A percentile compares a stretch with the other conserved stretches of the same genome.
phyloP scores from a whole-genome alignment of 1,284 basidiomycete genomes.

The Lentinula novae-zelandiae region DNA sequence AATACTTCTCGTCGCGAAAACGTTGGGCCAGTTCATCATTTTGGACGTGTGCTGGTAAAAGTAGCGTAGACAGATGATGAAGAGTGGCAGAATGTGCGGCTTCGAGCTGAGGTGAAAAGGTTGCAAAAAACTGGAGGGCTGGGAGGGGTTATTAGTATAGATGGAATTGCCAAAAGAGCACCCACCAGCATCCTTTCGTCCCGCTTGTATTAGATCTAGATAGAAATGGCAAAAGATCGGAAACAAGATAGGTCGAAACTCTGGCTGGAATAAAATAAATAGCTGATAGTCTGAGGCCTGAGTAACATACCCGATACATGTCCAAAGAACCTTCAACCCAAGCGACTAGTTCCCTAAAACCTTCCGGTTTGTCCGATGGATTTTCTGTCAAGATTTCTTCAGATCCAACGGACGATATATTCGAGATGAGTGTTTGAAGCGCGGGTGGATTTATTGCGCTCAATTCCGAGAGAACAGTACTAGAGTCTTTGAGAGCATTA shows the following conservation, averaged over 20 bases:
- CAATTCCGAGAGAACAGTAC: constrained; percentile 63
- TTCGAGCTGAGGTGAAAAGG: constrained; percentile 71
- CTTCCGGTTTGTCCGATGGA: constrained; percentile 86
- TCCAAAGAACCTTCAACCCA: constrained; percentile 91
- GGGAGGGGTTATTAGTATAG: constrained; percentile 1
- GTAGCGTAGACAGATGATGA: constrained; percentile 79
- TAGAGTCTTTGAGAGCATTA: constrained; percentile 62
- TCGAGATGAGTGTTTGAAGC: constrained; percentile 72
- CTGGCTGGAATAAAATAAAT: constrained; percentile 54
- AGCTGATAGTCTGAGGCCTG: no score
- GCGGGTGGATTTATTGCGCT: constrained; percentile 58
- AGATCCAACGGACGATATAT: constrained; percentile 71
- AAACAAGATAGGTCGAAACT: constrained; percentile 89
- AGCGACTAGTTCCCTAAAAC: constrained; percentile 84
- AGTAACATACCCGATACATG: constrained; percentile 71
- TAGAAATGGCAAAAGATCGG: constrained; percentile 98
- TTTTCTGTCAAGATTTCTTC: constrained; percentile 83
- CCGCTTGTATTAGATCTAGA: constrained; percentile 89
- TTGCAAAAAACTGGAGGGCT: constrained; percentile 77
- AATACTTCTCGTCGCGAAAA: constrained; percentile 90
- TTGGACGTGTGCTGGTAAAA: constrained; percentile 83
- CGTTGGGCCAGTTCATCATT: constrained; percentile 82
- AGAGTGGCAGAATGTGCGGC: constrained; percentile 70
- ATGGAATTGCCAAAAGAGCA: neutral
- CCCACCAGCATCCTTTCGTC: constrained; percentile 86